Base-by-base conservation (phyloP, 1,139 yeast genomes). In the Hyphopichia wangnamkhiaoensis region DNA sequence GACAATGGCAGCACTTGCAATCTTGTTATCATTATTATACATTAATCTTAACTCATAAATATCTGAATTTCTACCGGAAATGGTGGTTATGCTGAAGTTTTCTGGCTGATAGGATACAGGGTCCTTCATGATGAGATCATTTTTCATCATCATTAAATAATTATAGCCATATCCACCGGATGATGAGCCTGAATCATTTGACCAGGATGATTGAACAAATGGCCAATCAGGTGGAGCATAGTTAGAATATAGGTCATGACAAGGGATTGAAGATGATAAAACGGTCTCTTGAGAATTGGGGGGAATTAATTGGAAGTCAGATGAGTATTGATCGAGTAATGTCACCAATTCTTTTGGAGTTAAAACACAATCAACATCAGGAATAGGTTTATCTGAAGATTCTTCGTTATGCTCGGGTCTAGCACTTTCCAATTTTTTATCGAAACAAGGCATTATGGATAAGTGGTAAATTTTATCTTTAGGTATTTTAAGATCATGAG, bases 401-500 rank as follows among this genome's bases (percentile, higher is more conserved):
- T 46, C 48, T 5, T 55, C 58, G 16, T 59, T 62, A 42, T 68
- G 61, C 49, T 89, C 96, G 0, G 88, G 84, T 44, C 98, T 71
- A 2, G 97, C 91, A 28, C 97, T 94, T 63, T 93, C 99, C 30
- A 93, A 72, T 61, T 93, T 93, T 64, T 93, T 93, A 61, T 93
- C 99, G 58, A 93, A 93, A 53, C 98, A 93, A 1, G 98, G 98
- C 98, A 93, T 91, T 21, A 93, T 71, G 12, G 94, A 77, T 43
- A 93, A 65, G 58, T 91, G 97, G 56, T 88, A 94, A 0, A 89
- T 65, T 3, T 76, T 54, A 0, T 62, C 59, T 9, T 66, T 57
- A 14, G 50, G 55, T 40, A 59, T 61, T 24, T 51, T 57, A 44
- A 65, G 49, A 26, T 75, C 76, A 12, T 56, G 50, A 1, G 81